phyloP scores from a whole-genome alignment of 768 basidiomycete species.

The Mycena capillaripes region DNA sequence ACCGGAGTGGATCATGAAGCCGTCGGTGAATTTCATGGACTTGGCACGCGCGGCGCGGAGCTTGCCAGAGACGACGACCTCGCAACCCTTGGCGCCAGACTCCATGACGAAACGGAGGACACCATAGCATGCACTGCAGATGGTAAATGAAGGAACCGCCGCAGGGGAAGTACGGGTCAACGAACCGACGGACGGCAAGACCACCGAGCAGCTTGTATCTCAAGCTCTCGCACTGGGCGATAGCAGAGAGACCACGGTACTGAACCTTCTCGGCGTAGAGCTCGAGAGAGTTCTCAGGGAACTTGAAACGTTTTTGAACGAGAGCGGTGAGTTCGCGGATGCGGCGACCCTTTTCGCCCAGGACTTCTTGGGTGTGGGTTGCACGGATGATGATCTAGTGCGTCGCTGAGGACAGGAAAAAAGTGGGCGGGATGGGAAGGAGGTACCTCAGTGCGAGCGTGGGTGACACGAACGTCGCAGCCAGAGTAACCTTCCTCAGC shows the following conservation, averaged over 20 bases:
- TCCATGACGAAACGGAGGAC: constrained; percentile 99
- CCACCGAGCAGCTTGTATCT: constrained; percentile 99
- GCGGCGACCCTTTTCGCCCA: constrained; percentile 99
- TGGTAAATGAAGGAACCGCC: background rate
- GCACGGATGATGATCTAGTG: constrained; percentile 97
- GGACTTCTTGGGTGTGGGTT: constrained; percentile 98
- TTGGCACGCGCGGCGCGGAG: constrained; percentile 99
- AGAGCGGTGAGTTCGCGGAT: constrained; percentile 98
- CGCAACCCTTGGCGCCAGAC: constrained; percentile 99
- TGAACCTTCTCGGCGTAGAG: constrained; percentile 99
- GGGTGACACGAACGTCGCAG: constrained; percentile 99
- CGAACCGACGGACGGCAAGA: constrained; percentile 97
- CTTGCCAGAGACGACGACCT: constrained; percentile 99
- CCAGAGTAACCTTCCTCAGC: constrained; percentile 99
- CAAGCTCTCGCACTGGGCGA: constrained; percentile 98
- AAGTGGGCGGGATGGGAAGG: background rate
- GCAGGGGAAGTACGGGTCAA: constrained; percentile 32
- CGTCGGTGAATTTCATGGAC: constrained; percentile 99
- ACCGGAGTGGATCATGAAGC: constrained; percentile 99
- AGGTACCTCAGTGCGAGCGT: constrained; percentile 95
- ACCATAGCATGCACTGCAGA: constrained; percentile 93
- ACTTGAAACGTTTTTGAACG: constrained; percentile 99
- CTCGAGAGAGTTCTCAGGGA: constrained; percentile 98
- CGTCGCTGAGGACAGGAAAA: background rate
- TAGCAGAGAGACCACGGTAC: constrained; percentile 96